phyloP scores from a whole-genome alignment of 2,329 filamentous ascomycete genomes.

The Lomentospora prolificans region DNA sequence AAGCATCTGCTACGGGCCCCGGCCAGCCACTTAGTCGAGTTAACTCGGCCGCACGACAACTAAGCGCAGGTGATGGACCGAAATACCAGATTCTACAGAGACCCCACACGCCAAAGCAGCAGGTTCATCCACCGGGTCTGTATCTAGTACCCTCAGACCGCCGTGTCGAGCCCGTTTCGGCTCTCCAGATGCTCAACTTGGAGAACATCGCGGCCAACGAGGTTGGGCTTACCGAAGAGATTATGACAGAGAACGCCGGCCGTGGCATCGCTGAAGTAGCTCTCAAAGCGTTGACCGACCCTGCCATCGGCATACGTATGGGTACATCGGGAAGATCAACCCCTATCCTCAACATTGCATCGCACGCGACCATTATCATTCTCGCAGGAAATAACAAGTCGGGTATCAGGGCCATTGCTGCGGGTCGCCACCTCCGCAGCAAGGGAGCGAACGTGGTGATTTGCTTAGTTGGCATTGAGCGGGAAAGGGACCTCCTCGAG shows the following conservation, averaged over 20 bases:
- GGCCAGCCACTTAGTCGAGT: slow-evolving; percentile 36
- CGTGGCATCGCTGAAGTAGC: slow-evolving; percentile 81
- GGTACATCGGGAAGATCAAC: slow-evolving; percentile 26
- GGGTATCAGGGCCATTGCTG: slow-evolving; percentile 74
- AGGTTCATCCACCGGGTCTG: slow-evolving; percentile 26
- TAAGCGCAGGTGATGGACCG: slow-evolving; percentile 1
- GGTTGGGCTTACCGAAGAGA: slow-evolving; percentile 75
- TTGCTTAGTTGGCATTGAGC: slow-evolving; percentile 76
- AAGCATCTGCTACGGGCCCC: slow-evolving; percentile 35
- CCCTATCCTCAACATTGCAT: slow-evolving; percentile 17
- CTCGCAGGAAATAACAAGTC: slow-evolving; percentile 94
- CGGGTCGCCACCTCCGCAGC: slow-evolving; percentile 77
- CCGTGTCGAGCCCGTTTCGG: slow-evolving; percentile 52
- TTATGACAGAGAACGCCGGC: slow-evolving; percentile 87
- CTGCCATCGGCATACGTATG: slow-evolving; percentile 45
- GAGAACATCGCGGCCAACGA: slow-evolving; percentile 87
- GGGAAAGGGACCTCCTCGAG: slow-evolving; percentile 70
- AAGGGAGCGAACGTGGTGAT: slow-evolving; percentile 73
- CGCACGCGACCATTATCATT: slow-evolving; percentile 49
- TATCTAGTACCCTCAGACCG: slow-evolving; percentile 46
- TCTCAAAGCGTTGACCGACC: slow-evolving; percentile 55
- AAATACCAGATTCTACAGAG: slow-evolving; percentile 8
- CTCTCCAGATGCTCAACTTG: slow-evolving; percentile 82
- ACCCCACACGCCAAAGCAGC: not conserved
- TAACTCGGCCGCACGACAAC: slow-evolving; percentile 5